Base-by-base conservation (phyloP, 2,329 filamentous ascomycete genomes). In the Alternaria postmessia region DNA sequence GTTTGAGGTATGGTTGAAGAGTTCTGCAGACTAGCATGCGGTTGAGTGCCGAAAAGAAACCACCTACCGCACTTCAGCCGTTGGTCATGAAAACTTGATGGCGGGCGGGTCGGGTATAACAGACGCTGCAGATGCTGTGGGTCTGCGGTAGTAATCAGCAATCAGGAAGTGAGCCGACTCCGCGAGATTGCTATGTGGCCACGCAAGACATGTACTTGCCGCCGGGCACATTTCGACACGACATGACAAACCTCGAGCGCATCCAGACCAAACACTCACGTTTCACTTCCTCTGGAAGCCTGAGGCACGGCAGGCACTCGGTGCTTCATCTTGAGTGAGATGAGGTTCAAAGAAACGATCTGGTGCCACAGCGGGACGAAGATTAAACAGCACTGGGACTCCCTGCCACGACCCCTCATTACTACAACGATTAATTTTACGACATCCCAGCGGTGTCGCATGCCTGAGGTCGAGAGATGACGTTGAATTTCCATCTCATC, bases 291-390 rank as follows among this genome's bases (percentile, higher is more conserved):
- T 41, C 41, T 47, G 18, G 57, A 44, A 64, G 55, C 63, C 59
- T 66, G 57, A 66, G 56, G 62, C 53, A 63, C 57, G 59, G 61
- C 53, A 57, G 51, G 22, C 54, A 47, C 39, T 62, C 62, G 65
- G 66, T 61, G 54, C 61, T 65, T 72, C 64, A 65, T 69, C 56
- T 69, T 54, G 32, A 51, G 58, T 58, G 53, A 68, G 66, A 66
- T 66, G 64, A 70, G 55, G 62, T 59, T 30, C 54, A 53, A 66
- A 67, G 36, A 67, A 67, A 64, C 54, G 64, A 59, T 26, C 34
- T 63, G 46, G 53, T 59, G 62, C 38, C 57, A 55, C 62, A 56
- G 48, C 69, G 67, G 68, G 63, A 55, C 51, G 57, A 59, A 66
- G 36, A 68, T 72, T 64, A 59, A 60, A 55, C 41, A 39, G 43